Conservation (phyloP, 2,329 filamentous ascomycete genomes). For the Fusarium sp. region DNA sequence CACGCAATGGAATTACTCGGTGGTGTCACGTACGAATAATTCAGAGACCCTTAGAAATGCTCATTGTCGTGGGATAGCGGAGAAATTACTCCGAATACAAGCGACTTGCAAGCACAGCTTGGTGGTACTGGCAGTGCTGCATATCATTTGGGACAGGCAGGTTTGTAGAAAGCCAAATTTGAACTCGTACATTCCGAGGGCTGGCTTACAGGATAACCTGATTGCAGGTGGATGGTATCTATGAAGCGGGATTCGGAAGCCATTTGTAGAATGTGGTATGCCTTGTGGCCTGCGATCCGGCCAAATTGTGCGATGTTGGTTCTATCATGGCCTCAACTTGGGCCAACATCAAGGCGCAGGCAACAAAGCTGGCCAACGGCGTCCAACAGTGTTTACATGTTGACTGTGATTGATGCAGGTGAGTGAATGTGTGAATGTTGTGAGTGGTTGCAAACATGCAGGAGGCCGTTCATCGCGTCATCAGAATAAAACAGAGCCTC, state of each 20-base stretch:
- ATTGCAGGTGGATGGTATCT: rapidly evolving
- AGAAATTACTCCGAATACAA: background rate
- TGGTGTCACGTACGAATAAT: no score
- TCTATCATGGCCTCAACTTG: background rate
- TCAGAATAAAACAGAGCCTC: background rate
- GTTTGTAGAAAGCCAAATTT: no score
- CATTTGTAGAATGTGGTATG: background rate
- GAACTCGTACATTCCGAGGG: rapidly evolving
- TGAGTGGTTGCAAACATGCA: background rate
- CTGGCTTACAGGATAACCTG: rapidly evolving
- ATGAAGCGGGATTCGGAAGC: rapidly evolving
- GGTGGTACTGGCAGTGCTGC: no score
- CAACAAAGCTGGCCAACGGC: background rate
- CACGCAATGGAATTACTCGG: no score
- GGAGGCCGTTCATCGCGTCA: background rate
- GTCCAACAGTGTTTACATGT: rapidly evolving
- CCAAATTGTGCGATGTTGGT: background rate
- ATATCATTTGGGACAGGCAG: no score
- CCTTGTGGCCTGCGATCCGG: background rate
- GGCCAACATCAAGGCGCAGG: background rate
- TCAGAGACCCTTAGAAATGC: rapidly evolving
- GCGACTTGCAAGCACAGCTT: background rate
- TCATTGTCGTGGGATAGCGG: no score
- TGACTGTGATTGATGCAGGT: background rate
- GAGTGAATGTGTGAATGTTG: no score